Evolutionary conservation across 768 basidiomycete species (phyloP).

Genomic region (Rhodosporidiobolus odoratus): DNA sequence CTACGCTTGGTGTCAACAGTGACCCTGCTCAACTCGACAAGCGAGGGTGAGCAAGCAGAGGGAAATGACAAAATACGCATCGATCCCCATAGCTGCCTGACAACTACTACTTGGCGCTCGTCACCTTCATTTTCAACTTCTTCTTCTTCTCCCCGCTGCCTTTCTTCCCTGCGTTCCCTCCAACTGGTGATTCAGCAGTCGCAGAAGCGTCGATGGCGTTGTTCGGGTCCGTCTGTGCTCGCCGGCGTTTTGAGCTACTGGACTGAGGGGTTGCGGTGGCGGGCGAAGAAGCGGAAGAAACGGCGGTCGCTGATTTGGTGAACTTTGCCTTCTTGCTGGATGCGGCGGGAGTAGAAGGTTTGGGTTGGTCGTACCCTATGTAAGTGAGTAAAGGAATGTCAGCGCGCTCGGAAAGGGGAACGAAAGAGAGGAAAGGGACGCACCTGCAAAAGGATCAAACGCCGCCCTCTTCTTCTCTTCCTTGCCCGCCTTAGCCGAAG

Average conservation of each 20-base stretch:
- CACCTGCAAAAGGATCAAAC: slow-evolving; percentile 69
- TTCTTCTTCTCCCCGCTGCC: slow-evolving; percentile 11
- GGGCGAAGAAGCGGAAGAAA: neutral
- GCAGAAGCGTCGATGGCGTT: too few species aligned
- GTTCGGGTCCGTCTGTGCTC: neutral
- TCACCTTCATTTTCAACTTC: slow-evolving; percentile 28
- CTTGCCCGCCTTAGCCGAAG: slow-evolving; percentile 45
- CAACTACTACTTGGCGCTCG: neutral
- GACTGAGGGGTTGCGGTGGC: neutral
- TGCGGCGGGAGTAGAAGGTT: slow-evolving; percentile 5
- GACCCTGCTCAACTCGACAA: too few species aligned
- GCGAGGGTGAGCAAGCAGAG: too few species aligned
- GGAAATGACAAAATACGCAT: neutral
- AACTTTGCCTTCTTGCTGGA: neutral
- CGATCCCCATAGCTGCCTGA: neutral
- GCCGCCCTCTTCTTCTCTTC: slow-evolving; percentile 43
- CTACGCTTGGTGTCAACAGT: too few species aligned
- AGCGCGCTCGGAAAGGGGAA: neutral
- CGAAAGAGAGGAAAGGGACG: slow-evolving; percentile 17
- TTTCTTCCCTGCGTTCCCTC: neutral
- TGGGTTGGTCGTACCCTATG: slow-evolving; percentile 34
- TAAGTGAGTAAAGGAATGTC: neutral
- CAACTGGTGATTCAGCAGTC: neutral
- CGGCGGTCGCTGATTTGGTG: neutral
- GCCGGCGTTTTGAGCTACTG: neutral